Conservation (phyloP, 768 basidiomycete genomes). For the Rhodotorula taiwanensis region DNA sequence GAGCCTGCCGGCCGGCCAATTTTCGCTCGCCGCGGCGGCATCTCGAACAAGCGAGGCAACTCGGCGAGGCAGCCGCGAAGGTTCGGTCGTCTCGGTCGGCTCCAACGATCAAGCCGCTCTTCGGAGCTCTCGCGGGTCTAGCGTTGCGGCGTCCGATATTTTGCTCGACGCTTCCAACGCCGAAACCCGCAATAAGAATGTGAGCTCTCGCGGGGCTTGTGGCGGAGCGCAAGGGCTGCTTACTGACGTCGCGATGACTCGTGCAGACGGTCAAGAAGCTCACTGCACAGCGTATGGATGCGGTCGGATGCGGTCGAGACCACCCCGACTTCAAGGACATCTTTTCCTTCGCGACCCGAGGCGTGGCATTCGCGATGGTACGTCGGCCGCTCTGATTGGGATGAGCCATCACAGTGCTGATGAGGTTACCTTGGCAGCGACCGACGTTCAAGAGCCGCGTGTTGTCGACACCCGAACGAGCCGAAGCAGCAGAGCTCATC, state of each 20-base stretch:
- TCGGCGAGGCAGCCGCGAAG: no score
- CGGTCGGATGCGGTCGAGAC: conserved; percentile 4
- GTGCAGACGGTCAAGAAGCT: conserved; percentile 22
- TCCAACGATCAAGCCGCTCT: no score
- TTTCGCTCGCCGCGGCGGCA: neutral
- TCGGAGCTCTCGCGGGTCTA: no score
- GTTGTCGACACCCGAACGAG: neutral
- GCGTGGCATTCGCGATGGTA: conserved; percentile 29
- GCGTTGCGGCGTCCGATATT: no score
- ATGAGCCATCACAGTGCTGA: neutral
- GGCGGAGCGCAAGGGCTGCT: neutral
- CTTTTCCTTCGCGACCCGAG: conserved; percentile 19
- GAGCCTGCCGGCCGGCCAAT: conserved; percentile 25
- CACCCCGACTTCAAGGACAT: conserved; percentile 24
- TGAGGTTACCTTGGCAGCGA: neutral
- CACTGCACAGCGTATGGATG: neutral
- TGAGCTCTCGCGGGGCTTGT: no score
- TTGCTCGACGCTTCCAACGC: neutral
- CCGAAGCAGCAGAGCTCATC: neutral
- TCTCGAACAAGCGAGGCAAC: no score
- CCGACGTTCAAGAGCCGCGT: neutral
- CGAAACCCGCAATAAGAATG: conserved; percentile 29
- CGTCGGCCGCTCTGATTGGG: neutral
- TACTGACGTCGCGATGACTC: fast-evolving
- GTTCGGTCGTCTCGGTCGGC: no score